Percentiles rank a stretch among this genome's conserved stretches.
Evolutionary conservation across 2,329 filamentous ascomycete species (phyloP).

Genomic region (Beauveria asiatica): DNA sequence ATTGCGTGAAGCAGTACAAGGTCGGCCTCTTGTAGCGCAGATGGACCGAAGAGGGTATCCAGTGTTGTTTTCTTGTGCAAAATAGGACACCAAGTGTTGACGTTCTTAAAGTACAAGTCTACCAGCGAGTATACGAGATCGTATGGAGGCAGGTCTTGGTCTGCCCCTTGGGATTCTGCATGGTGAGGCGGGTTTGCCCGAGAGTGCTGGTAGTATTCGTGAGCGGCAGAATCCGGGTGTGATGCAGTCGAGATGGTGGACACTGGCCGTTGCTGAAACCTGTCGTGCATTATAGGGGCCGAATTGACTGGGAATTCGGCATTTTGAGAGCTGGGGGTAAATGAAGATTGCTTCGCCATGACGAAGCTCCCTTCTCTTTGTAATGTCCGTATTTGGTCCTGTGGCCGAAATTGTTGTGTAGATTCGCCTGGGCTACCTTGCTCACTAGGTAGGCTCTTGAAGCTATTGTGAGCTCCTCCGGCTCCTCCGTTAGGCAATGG

Average conservation of each 20-base stretch:
- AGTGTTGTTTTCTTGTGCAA: constrained; percentile 77
- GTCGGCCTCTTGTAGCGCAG: constrained; percentile 70
- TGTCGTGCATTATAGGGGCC: constrained; percentile 40
- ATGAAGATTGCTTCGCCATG: constrained; percentile 48
- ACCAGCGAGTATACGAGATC: constrained; percentile 65
- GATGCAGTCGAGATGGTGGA: constrained; percentile 31
- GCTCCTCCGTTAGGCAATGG: constrained; percentile 22
- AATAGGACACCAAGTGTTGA: constrained; percentile 82
- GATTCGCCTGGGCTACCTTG: constrained; percentile 47
- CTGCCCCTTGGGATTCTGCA: constrained; percentile 19
- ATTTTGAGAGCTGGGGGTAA: constrained; percentile 36
- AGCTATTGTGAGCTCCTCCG: constrained; percentile 25
- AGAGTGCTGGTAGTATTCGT: constrained; percentile 38
- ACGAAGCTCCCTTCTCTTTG: constrained; percentile 53
- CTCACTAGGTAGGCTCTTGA: constrained; percentile 44
- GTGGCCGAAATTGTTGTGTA: constrained; percentile 36
- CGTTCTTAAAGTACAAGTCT: constrained; percentile 70
- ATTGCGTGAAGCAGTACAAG: constrained; percentile 79
- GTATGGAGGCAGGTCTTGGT: constrained; percentile 65
- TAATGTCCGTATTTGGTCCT: constrained; percentile 42
- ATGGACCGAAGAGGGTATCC: constrained; percentile 71
- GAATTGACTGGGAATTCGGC: constrained; percentile 42
- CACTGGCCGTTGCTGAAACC: constrained; percentile 38
- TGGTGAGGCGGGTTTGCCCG: constrained; percentile 9
- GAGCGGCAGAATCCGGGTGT: constrained; percentile 33